Evolutionary conservation across 2,329 filamentous ascomycete species (phyloP).

Genomic region (Alternaria panax): DNA sequence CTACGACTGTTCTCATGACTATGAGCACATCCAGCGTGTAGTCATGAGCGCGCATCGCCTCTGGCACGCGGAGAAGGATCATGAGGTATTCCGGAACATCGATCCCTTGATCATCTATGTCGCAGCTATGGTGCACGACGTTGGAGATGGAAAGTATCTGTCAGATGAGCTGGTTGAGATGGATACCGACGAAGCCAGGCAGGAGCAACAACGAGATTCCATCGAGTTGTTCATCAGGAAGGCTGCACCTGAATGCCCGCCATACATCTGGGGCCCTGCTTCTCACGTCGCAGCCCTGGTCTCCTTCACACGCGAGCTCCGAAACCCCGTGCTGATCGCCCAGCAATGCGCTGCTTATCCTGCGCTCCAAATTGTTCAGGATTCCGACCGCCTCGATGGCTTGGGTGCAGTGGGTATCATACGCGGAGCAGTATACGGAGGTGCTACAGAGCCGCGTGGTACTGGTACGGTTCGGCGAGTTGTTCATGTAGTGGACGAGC

Average conservation of each 20-base stretch:
- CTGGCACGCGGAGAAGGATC: slow-evolving; percentile 58
- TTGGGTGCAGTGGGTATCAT: slow-evolving; percentile 71
- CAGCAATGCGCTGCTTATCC: slow-evolving; percentile 63
- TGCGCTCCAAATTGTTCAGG: slow-evolving; percentile 83
- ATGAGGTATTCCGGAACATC: slow-evolving; percentile 37
- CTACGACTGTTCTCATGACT: slow-evolving; percentile 86
- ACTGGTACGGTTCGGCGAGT: slow-evolving; percentile 42
- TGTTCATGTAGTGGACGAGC: slow-evolving; percentile 18
- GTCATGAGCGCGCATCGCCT: slow-evolving; percentile 71
- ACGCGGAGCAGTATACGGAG: neutral
- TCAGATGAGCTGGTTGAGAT: slow-evolving; percentile 4
- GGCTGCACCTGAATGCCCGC: slow-evolving; percentile 9
- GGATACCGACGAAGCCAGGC: slow-evolving; percentile 52
- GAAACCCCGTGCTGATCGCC: slow-evolving; percentile 64
- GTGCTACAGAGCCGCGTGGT: slow-evolving; percentile 51
- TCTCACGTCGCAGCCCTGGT: slow-evolving; percentile 76
- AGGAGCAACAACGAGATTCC: slow-evolving; percentile 56
- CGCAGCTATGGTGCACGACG: slow-evolving; percentile 71
- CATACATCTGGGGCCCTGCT: slow-evolving; percentile 68
- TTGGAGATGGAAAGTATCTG: slow-evolving; percentile 80
- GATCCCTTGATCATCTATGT: slow-evolving; percentile 69
- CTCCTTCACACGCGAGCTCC: slow-evolving; percentile 76
- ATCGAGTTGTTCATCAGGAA: slow-evolving; percentile 22
- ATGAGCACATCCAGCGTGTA: slow-evolving; percentile 80
- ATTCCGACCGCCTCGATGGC: slow-evolving; percentile 86